A percentile compares a stretch with the other conserved stretches of the same genome.
Conservation (phyloP, 345 rosid genomes). For the Euphorbia pulcherrima region DNA sequence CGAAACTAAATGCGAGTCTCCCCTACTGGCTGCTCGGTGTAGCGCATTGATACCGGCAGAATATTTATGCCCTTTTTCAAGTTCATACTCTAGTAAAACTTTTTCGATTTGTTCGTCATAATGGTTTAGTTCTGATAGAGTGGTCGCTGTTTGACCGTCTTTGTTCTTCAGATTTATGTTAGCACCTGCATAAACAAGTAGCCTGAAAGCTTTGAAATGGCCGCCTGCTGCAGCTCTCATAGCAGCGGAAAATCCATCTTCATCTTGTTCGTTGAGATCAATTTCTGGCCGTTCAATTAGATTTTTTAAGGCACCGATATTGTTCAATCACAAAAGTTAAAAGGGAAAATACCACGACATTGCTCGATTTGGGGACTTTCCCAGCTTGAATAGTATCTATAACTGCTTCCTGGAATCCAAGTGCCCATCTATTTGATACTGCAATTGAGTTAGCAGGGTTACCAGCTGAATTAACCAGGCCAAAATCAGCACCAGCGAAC, state of each 20-base stretch:
- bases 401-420: conserved; percentile 57
- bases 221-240: conserved; percentile 76
- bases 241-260: conserved; percentile 70
- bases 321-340: conserved; percentile 54
- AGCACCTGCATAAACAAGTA: conserved; percentile 79
- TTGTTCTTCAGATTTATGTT: conserved; percentile 66
- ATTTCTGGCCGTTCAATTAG: conserved; percentile 39
- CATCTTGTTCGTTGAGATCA: conserved; percentile 72
- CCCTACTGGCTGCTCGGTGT: conserved; percentile 85
- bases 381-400: conserved; percentile 50
- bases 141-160: conserved; percentile 62
- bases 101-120: conserved; percentile 67
- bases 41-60: conserved; percentile 64
- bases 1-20: conserved; percentile 49
- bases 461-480: conserved; percentile 45
- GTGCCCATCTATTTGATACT: conserved; percentile 54
- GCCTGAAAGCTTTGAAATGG: conserved; percentile 66
- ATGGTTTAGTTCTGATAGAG: conserved; percentile 55
- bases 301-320: conserved; percentile 53
- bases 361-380: conserved; percentile 55
- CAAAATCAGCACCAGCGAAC: conserved; percentile 81
- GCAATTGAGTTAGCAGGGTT: conserved; percentile 58
- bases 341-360: conserved; percentile 51
- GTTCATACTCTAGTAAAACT: conserved; percentile 83
- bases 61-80: conserved; percentile 56